These are phyloP conservation scores for Aureobasidium sp. DNA, from an alignment of 2,329 filamentous ascomycete species.

Conservation along the genomic window DNA sequence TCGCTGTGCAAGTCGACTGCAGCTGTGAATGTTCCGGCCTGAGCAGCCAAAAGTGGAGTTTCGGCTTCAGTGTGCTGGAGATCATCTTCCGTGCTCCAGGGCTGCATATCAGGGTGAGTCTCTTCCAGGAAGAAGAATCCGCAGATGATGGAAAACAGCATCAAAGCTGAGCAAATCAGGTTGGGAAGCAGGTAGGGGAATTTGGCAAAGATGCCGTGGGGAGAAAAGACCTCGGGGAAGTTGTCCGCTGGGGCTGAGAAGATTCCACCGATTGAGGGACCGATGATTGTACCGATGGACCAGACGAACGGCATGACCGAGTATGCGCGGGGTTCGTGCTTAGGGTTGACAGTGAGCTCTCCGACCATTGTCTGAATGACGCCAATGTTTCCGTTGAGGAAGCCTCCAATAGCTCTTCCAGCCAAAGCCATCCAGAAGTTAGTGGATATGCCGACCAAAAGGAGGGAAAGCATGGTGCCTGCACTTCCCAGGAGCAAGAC, in stretches of 20 bases:
- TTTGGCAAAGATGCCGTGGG: constrained; percentile 61
- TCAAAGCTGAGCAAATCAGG: constrained; percentile 68
- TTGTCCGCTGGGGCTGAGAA: constrained; percentile 71
- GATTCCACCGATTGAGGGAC: constrained; percentile 78
- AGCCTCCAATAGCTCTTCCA: constrained; percentile 69
- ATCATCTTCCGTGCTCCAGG: constrained; percentile 36
- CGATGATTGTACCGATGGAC: constrained; percentile 83
- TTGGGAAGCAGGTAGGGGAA: constrained; percentile 90
- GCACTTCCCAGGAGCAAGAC: constrained; percentile 73
- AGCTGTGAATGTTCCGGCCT: constrained; percentile 64
- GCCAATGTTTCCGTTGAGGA: constrained; percentile 78
- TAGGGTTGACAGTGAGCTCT: constrained; percentile 73
- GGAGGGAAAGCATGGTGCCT: constrained; percentile 74
- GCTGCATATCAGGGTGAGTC: constrained; percentile 78
- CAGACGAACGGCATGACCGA: constrained; percentile 93
- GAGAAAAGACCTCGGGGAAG: constrained; percentile 65
- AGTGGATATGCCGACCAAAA: constrained; percentile 73
- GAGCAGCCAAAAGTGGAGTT: constrained; percentile 66
- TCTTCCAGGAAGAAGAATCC: constrained; percentile 80
- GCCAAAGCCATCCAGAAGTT: constrained; percentile 79
- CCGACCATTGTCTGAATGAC: constrained; percentile 47
- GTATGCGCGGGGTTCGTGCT: constrained; percentile 86
- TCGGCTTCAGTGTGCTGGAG: constrained; percentile 44
- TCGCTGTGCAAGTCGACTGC: constrained; percentile 69
- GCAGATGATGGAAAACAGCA: constrained; percentile 70